Evolutionary conservation across 1,284 basidiomycete genomes (phyloP).

Genomic region (Tilletia indica): DNA sequence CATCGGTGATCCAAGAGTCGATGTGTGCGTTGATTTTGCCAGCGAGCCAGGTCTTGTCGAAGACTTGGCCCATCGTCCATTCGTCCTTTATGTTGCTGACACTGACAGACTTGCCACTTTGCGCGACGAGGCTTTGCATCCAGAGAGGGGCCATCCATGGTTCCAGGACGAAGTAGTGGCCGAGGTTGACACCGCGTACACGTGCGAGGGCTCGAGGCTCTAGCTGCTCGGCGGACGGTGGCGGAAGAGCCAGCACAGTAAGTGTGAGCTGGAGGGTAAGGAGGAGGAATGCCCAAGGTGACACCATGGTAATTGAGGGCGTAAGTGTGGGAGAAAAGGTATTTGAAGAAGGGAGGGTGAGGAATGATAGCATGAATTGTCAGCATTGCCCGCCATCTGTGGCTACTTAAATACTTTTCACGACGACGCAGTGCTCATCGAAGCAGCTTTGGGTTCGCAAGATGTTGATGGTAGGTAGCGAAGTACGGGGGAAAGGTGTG

Average conservation of each 20-base stretch:
- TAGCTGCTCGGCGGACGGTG: not conserved
- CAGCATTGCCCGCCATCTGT: no score
- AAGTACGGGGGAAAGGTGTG: no score
- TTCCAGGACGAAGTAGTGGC: constrained; percentile 21
- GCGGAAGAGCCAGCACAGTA: not conserved
- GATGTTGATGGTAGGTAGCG: no score
- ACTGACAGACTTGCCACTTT: constrained; percentile 34
- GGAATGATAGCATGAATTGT: not conserved
- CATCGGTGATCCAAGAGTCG: constrained; percentile 20
- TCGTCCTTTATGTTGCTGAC: constrained; percentile 33
- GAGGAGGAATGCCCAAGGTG: not conserved
- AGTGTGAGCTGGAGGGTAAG: not conserved
- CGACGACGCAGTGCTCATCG: no score
- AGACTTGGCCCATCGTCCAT: constrained; percentile 23
- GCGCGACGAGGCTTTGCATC: constrained; percentile 18
- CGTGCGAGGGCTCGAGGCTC: not conserved
- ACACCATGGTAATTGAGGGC: not conserved
- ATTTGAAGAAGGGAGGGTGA: not conserved
- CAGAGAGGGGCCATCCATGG: constrained; percentile 25
- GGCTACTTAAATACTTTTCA: no score
- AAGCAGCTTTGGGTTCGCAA: no score
- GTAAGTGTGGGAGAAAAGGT: not conserved
- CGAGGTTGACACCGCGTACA: constrained; percentile 4
- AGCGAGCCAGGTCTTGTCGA: constrained; percentile 15
- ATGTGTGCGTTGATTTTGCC: constrained; percentile 16